Evolutionary conservation across 225 moss, liverwort and hornwort species (phyloP).

Genomic region (Physcomitrium patens): DNA sequence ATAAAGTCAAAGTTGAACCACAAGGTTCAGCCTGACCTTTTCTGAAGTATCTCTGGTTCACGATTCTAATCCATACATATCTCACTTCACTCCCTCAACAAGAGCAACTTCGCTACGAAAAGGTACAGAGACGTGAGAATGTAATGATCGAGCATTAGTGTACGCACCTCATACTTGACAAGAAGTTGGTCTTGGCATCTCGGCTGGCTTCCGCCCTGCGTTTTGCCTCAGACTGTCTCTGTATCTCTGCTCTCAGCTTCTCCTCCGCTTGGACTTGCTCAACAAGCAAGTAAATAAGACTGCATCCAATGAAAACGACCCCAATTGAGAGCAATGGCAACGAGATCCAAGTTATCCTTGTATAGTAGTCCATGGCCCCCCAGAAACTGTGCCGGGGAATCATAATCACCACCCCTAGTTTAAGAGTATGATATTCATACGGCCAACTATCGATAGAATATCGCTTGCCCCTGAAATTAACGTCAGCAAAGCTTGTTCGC

Average conservation of each 20-base stretch:
- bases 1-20: background rate
- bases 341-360: constrained; percentile 60
- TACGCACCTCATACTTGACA: constrained; percentile 84
- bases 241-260: constrained; percentile 71
- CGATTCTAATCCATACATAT: background rate
- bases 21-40: constrained; percentile 13
- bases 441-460: constrained; percentile 73
- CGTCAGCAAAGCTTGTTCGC: constrained; percentile 61
- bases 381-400: constrained; percentile 70
- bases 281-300: constrained; percentile 63
- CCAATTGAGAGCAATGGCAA: constrained; percentile 62
- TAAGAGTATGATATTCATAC: constrained; percentile 61
- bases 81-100: constrained; percentile 8
- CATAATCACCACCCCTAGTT: constrained; percentile 71
- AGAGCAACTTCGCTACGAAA: constrained; percentile 15
- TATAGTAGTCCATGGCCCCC: constrained; percentile 66
- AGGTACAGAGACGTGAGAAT: background rate
- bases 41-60: constrained; percentile 13
- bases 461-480: constrained; percentile 50
- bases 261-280: constrained; percentile 68
- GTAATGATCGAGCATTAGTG: background rate
- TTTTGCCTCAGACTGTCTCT: constrained; percentile 66
- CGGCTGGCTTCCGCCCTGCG: constrained; percentile 84
- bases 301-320: constrained; percentile 57
- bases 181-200: constrained; percentile 84